Percentiles rank a stretch among this genome's conserved stretches.
Evolutionary conservation across 805 yeast genomes (phyloP).

Genomic region (Trichomonascus vanleenenianus): DNA sequence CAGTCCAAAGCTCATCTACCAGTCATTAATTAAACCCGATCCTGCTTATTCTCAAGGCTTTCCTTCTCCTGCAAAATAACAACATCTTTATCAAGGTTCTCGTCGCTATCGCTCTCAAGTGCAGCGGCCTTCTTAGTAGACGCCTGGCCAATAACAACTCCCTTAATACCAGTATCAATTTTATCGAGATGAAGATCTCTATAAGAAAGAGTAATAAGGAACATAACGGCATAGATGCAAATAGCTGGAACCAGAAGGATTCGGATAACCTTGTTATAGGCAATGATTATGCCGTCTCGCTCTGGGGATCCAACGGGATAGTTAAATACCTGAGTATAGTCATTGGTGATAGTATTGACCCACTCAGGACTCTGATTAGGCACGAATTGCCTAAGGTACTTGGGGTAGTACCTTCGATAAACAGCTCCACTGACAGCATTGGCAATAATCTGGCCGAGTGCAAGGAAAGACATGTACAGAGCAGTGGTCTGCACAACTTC

Average conservation of each 20-base stretch:
- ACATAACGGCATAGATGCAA: constrained; percentile 8
- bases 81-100: too few species aligned
- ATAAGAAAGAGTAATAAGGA: constrained; percentile 6
- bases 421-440: constrained; percentile 10
- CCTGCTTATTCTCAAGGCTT: too few species aligned
- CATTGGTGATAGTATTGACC: constrained; percentile 3
- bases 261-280: constrained; percentile 10
- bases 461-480: constrained; percentile 5
- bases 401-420: constrained; percentile 5
- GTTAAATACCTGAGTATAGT: background rate
- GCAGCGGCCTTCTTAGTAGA: too few species aligned
- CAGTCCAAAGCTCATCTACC: too few species aligned
- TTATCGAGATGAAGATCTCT: constrained; percentile 9
- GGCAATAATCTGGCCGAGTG: constrained; percentile 8
- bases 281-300: constrained; percentile 8
- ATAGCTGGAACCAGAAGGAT: constrained; percentile 9
- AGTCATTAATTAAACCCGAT: too few species aligned
- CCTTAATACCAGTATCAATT: background rate
- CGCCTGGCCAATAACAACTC: background rate
- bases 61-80: too few species aligned
- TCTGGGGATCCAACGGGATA: constrained; percentile 7
- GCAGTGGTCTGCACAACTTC: constrained; percentile 9
- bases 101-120: too few species aligned
- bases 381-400: background rate
- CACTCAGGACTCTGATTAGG: background rate